Evolutionary conservation across 73 alveolate species (phyloP).

Genomic region (Blepharisma japonicum): DNA sequence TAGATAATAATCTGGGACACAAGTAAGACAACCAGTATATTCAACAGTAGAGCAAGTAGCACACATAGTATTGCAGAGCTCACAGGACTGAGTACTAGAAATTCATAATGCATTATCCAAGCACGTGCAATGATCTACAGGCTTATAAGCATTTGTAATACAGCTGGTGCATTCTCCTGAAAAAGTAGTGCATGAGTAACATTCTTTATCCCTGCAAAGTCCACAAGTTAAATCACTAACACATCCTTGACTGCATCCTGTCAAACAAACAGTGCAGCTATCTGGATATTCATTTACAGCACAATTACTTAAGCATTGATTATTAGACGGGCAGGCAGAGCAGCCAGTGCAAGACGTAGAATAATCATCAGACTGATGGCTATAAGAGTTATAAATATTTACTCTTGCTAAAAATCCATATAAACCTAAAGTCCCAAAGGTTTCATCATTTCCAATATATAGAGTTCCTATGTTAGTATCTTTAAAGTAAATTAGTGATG

Average conservation of each 20-base stretch:
- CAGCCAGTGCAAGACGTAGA: constrained; percentile 5
- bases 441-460: background rate
- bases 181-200: background rate
- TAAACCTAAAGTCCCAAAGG: background rate
- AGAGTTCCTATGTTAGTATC: background rate
- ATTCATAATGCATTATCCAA: background rate
- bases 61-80: background rate
- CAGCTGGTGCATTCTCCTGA: constrained; percentile 7
- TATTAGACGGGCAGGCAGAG: background rate
- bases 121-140: background rate
- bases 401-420: background rate
- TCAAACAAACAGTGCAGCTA: background rate
- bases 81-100: background rate
- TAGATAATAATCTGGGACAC: background rate
- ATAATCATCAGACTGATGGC: background rate
- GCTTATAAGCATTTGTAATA: background rate
- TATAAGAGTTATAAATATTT: background rate
- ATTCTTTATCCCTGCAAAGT: background rate
- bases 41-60: constrained; percentile 5
- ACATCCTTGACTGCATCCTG: background rate
- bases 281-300: background rate
- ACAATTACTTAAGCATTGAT: background rate
- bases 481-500: background rate
- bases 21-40: background rate
- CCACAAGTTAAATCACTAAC: background rate